Conservation (phyloP, 1,284 basidiomycete species). For the Heterobasidion parviporum region DNA sequence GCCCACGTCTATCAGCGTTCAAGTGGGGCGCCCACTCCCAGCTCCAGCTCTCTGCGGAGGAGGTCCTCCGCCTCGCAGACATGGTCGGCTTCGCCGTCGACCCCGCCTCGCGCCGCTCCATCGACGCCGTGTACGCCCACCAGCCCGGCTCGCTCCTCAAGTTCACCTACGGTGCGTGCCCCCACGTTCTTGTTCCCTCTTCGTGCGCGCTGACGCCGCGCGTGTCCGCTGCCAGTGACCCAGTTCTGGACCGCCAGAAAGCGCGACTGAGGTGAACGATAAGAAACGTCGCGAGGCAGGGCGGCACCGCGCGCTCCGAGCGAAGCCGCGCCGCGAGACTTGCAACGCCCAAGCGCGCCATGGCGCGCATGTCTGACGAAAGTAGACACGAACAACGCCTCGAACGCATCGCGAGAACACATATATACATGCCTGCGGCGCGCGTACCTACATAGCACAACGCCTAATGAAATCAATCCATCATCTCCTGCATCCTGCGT, state of each 20-base stretch:
- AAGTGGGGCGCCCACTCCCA: neutral
- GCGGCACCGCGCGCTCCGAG: too few species aligned
- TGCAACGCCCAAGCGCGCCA: too few species aligned
- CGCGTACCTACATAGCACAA: too few species aligned
- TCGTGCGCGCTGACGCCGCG: too few species aligned
- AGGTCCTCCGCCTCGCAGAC: neutral
- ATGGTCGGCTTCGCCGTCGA: neutral
- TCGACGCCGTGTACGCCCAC: neutral
- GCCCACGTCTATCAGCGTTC: neutral
- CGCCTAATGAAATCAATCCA: too few species aligned
- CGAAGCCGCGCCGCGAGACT: too few species aligned
- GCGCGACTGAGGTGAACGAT: neutral
- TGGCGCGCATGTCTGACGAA: too few species aligned
- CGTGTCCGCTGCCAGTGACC: neutral
- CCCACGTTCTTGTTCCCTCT: neutral
- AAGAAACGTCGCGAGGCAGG: neutral
- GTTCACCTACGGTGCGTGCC: neutral
- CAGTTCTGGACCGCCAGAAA: neutral
- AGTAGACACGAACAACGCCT: too few species aligned
- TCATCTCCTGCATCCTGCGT: too few species aligned
- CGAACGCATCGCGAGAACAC: too few species aligned
- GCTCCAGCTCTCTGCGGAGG: conserved; percentile 1
- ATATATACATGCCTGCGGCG: too few species aligned
- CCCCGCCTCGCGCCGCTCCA: neutral
- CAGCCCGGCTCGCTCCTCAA: neutral